These are phyloP conservation scores for Potentilla sterilis DNA, from an alignment of 306 rosid genomes.

Conservation along the genomic window DNA sequence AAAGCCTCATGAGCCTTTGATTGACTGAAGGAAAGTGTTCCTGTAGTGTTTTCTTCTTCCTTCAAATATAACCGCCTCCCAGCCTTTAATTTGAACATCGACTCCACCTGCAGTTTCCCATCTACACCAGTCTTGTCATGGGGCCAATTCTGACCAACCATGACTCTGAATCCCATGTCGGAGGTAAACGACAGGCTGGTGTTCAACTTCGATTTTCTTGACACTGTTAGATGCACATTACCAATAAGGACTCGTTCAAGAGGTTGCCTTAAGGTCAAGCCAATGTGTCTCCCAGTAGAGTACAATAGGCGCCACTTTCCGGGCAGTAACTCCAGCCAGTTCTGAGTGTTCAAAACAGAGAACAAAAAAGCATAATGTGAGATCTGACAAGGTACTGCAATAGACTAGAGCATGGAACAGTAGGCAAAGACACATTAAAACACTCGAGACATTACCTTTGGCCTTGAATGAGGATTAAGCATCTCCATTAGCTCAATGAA, in stretches of 20 bases:
- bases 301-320: slow-evolving; percentile 96
- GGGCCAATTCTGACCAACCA: slow-evolving; percentile 84
- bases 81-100: slow-evolving; percentile 52
- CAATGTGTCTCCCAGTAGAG: slow-evolving; percentile 91
- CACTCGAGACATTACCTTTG: slow-evolving; percentile 54
- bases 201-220: slow-evolving; percentile 50
- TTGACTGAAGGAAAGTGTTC: slow-evolving; percentile 40
- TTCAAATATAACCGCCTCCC: slow-evolving; percentile 73
- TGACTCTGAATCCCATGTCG: slow-evolving; percentile 67
- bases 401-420: not conserved
- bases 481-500: slow-evolving; percentile 92
- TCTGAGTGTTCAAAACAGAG: slow-evolving; percentile 36
- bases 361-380: not conserved
- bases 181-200: slow-evolving; percentile 54
- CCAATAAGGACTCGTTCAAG: slow-evolving; percentile 72
- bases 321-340: slow-evolving; percentile 82
- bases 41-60: slow-evolving; percentile 55
- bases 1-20: slow-evolving; percentile 46
- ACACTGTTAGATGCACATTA: slow-evolving; percentile 63
- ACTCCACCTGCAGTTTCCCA: slow-evolving; percentile 66
- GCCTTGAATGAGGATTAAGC: slow-evolving; percentile 88
- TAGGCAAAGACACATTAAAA: not conserved
- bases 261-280: slow-evolving; percentile 84
- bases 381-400: not conserved
- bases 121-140: slow-evolving; percentile 69